Evolutionary conservation across 768 basidiomycete species (phyloP).

Genomic region (Agrocybe praecox): DNA sequence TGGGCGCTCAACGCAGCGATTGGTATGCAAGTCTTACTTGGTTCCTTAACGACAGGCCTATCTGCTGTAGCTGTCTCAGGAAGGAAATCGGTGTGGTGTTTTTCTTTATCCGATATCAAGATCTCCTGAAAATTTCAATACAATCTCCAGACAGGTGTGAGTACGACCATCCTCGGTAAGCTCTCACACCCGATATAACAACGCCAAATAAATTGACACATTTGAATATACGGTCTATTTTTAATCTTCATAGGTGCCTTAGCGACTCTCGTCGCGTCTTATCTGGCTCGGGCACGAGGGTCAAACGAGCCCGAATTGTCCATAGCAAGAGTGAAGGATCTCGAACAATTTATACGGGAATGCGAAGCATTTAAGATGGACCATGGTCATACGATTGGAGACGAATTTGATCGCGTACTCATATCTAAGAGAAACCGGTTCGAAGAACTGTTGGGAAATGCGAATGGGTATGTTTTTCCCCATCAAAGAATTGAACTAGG

Average conservation of each 20-base stretch:
- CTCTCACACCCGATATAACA: neutral
- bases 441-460: slow-evolving; percentile 32
- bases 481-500: neutral
- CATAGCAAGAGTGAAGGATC: slow-evolving; percentile 52
- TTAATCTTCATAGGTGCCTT: slow-evolving; percentile 52
- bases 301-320: slow-evolving; percentile 72
- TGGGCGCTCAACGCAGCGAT: slow-evolving; percentile 54
- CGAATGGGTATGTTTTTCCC: slow-evolving; percentile 21
- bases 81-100: slow-evolving; percentile 31
- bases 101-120: neutral
- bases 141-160: slow-evolving; percentile 32
- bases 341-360: slow-evolving; percentile 73
- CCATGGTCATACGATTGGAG: slow-evolving; percentile 42
- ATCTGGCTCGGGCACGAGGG: slow-evolving; percentile 69
- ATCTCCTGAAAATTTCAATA: neutral
- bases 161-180: slow-evolving; percentile 33
- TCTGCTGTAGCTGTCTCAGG: slow-evolving; percentile 41
- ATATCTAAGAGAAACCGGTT: slow-evolving; percentile 22
- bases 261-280: slow-evolving; percentile 69
- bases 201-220: neutral
- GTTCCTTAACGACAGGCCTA: slow-evolving; percentile 68
- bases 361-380: slow-evolving; percentile 59
- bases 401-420: slow-evolving; percentile 36
- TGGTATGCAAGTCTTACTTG: slow-evolving; percentile 63
- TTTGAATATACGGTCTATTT: too few species aligned